A percentile compares a stretch with the other conserved stretches of the same genome.
Evolutionary conservation across 805 yeast genomes (phyloP).

Genomic region (Pichia exigua): DNA sequence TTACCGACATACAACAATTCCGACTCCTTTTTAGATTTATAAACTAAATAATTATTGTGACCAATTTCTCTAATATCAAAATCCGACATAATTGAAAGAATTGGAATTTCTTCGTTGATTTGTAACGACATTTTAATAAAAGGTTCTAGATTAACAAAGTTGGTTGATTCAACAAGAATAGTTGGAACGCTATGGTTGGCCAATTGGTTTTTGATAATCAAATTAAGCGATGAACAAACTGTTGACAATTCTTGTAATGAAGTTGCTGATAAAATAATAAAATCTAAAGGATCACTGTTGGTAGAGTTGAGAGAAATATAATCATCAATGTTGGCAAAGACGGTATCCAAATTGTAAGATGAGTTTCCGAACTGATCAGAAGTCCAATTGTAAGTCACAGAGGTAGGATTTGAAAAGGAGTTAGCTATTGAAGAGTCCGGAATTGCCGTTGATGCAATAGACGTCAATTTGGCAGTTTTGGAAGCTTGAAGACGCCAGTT

Average conservation of each 20-base stretch:
- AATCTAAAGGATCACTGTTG: constrained; percentile 27
- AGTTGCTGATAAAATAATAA: constrained; percentile 38
- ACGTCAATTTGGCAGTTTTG: constrained; percentile 32
- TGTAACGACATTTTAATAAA: constrained; percentile 39
- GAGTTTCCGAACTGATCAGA: constrained; percentile 29
- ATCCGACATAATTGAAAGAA: constrained; percentile 56
- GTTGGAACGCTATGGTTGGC: constrained; percentile 33
- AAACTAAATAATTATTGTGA: constrained; percentile 28
- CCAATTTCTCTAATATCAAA: constrained; percentile 41
- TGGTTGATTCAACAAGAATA: constrained; percentile 60
- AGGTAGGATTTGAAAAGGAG: constrained; percentile 5
- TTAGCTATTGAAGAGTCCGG: not conserved
- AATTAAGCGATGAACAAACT: constrained; percentile 30
- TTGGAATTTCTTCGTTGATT: constrained; percentile 28
- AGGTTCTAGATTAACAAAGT: constrained; percentile 66
- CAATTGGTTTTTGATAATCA: constrained; percentile 27
- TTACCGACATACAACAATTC: constrained; percentile 39
- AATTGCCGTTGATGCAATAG: constrained; percentile 29
- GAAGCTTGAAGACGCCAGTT: constrained; percentile 49
- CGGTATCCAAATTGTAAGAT: constrained; percentile 19
- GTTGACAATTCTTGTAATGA: constrained; percentile 47
- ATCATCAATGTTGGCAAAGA: constrained; percentile 20
- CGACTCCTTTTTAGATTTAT: constrained; percentile 33
- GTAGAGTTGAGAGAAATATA: constrained; percentile 12
- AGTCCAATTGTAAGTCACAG: constrained; percentile 22